A percentile compares a stretch with the other conserved stretches of the same genome.
These are phyloP conservation scores for Lichtheimia ornata DNA, from an alignment of 371 early-diverging fungal species.

Conservation along the genomic window DNA sequence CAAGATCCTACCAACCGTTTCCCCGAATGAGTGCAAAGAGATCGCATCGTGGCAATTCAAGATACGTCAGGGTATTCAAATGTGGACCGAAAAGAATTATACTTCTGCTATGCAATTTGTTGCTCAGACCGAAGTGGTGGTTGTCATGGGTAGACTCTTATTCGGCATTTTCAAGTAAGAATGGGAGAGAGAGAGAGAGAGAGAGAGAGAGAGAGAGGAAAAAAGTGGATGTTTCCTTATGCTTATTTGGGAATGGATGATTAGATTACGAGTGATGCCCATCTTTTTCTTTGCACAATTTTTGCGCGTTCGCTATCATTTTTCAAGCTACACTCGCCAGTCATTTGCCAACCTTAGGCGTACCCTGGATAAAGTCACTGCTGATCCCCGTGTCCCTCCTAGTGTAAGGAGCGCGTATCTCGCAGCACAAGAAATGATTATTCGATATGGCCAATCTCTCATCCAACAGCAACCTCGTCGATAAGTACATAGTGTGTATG, in stretches of 20 bases:
- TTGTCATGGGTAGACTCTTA: conserved; percentile 71
- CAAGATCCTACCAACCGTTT: conserved; percentile 70
- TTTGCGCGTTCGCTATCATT: conserved; percentile 82
- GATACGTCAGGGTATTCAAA: conserved; percentile 59
- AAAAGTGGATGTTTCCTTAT: background rate
- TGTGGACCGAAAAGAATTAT: conserved; percentile 74
- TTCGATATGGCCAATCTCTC: conserved; percentile 56
- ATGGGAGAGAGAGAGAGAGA: conserved; percentile 13
- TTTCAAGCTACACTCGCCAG: conserved; percentile 67
- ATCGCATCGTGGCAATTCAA: conserved; percentile 41
- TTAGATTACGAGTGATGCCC: conserved; percentile 67
- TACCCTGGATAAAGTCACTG: conserved; percentile 53
- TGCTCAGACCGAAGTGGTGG: conserved; percentile 77
- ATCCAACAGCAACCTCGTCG: conserved; percentile 44
- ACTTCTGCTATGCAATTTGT: conserved; percentile 71
- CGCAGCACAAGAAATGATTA: conserved; percentile 51
- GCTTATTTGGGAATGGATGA: background rate
- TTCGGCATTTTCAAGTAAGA: conserved; percentile 68
- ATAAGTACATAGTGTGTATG: background rate
- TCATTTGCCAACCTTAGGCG: conserved; percentile 61
- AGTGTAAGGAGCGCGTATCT: conserved; percentile 57
- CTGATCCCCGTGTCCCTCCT: conserved; percentile 61
- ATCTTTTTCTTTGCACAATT: conserved; percentile 84
- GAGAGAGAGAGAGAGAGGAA: conserved; percentile 13
- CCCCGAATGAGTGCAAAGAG: conserved; percentile 39